A percentile compares a stretch with the other conserved stretches of the same genome.
These are phyloP conservation scores for Colletotrichum tamarilloi DNA, from an alignment of 2,329 filamentous ascomycete genomes.

Conservation along the genomic window DNA sequence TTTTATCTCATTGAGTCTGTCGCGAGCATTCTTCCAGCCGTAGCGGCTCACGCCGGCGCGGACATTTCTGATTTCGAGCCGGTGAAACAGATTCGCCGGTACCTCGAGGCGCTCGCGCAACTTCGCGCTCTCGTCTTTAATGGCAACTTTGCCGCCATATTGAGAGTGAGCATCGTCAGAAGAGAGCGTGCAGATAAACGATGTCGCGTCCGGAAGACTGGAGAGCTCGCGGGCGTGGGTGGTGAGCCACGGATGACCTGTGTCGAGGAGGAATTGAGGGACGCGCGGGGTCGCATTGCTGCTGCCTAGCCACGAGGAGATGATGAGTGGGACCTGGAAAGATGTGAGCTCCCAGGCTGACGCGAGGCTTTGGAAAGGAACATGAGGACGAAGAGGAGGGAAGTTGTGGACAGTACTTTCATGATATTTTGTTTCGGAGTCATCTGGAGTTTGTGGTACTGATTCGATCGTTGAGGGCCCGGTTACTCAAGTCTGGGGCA, in stretches of 20 bases:
- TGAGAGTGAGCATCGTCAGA: not conserved
- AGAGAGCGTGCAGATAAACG: not conserved
- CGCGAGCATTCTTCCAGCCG: not conserved
- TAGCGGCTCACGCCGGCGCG: not conserved
- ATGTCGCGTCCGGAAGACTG: not conserved
- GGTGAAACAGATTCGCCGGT: not conserved
- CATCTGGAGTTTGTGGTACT: not conserved
- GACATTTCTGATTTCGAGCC: not conserved
- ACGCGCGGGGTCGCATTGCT: not conserved
- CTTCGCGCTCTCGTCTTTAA: no score
- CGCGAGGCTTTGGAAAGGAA: not conserved
- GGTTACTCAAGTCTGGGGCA: not conserved
- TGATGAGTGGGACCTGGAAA: not conserved
- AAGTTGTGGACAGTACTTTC: not conserved
- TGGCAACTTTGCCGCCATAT: no score
- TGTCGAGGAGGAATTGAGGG: conserved; percentile 16
- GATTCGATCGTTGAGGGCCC: not conserved
- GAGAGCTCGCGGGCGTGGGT: not conserved
- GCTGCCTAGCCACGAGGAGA: conserved; percentile 1
- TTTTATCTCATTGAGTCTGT: not conserved
- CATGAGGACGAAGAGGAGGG: not conserved
- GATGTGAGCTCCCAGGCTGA: not conserved
- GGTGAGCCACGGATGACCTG: not conserved
- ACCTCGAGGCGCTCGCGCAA: not conserved
- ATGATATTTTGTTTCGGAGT: not conserved